Base-by-base conservation (phyloP, 192 early-diverging fungal genomes). In the Coemansia brasiliensis region DNA sequence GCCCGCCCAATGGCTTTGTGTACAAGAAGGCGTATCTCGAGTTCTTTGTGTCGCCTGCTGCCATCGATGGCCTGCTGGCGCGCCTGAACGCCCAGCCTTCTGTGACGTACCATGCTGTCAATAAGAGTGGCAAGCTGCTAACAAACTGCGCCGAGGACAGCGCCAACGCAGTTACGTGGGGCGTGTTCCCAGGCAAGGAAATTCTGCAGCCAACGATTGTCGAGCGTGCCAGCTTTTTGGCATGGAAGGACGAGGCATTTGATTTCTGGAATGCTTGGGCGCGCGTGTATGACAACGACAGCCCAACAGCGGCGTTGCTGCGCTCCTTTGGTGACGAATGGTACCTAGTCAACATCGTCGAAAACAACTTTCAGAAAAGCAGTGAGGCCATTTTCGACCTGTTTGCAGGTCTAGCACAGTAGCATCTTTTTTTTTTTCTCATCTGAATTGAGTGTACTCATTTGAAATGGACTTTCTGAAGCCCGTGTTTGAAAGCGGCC, bases 161-260 rank as follows among this genome's bases (percentile, higher is more conserved):
- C 12, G 90, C 95, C 21, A 99, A 95, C 65, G 95, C 95, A 6
- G 93, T 98, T 32, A 98, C 95, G 11, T 98, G 95, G 95, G 95
- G 95, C 41, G 94, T 98, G 26, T 98, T 98, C 88, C 93, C 93
- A 1, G 93, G 94, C 41, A 91, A 93, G 66, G 95, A 98, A 75
- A 92, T 98, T 52, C 79, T 96, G 42, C 95, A 98, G 80, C 94
- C 94, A 13, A 98, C 95, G 16, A 89, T 98, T 70, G 94, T 98
- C 41, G 95, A 98, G 60, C 61, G 84, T 22, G 78, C 81, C 55
- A 87, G 85, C 46, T 98, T 98, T 70, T 78, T 93, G 70, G 94
- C 94, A 0, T 98, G 95, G 95, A 96, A 94, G 83, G 94, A 96
- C 63, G 95, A 98, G 82, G 95, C 94, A 0, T 96, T 91, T 67